A percentile compares a stretch with the other conserved stretches of the same genome.
Conservation (phyloP, 225 moss, liverwort and hornwort genomes). For the Lunularia cruciata region DNA sequence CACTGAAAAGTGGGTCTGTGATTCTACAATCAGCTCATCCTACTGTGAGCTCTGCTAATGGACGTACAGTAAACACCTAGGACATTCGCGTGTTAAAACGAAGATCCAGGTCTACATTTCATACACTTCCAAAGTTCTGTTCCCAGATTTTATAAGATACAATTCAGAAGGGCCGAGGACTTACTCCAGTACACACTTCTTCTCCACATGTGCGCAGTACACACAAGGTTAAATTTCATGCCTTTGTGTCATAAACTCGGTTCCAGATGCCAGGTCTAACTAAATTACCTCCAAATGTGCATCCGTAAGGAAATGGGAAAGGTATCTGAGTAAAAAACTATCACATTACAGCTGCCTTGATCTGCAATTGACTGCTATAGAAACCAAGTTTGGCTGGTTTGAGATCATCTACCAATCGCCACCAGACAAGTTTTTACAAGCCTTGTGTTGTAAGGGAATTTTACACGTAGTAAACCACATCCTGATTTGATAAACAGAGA, state of each 20-base stretch:
- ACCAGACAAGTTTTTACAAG: conserved; percentile 13
- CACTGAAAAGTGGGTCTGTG: neutral
- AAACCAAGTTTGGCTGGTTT: conserved; percentile 17
- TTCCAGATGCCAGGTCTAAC: neutral
- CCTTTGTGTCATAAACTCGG: conserved; percentile 1
- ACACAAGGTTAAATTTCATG: neutral
- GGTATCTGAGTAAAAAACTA: neutral
- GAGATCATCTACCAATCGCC: conserved; percentile 17
- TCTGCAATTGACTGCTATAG: conserved; percentile 9
- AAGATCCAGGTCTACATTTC: neutral
- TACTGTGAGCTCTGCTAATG: neutral
- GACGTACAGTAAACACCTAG: neutral
- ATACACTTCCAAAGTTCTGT: neutral
- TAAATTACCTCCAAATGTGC: conserved; percentile 7
- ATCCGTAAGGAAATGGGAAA: conserved; percentile 11
- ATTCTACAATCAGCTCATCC: conserved; percentile 1
- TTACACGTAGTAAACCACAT: conserved; percentile 28
- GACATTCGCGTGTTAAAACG: neutral
- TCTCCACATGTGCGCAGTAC: neutral
- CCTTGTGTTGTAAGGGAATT: conserved; percentile 19
- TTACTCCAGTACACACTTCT: neutral
- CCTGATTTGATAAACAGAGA: conserved; percentile 20
- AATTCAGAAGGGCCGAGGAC: conserved; percentile 4
- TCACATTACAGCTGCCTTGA: conserved; percentile 14
- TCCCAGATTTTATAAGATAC: neutral